Evolutionary conservation across 2,329 filamentous ascomycete species (phyloP).

Genomic region (Nemania diffusa): DNA sequence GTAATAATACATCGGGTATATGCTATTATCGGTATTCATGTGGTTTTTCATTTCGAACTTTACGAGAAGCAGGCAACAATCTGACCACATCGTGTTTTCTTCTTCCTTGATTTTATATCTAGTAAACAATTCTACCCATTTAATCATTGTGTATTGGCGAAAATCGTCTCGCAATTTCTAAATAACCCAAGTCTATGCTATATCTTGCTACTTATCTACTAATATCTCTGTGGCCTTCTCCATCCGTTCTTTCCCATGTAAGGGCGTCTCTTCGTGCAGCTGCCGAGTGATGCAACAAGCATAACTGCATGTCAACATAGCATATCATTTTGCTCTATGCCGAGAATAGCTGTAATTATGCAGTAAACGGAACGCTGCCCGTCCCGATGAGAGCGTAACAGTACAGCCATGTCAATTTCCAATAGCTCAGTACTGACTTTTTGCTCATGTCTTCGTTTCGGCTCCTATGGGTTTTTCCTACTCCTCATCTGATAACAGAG

Average conservation of each 20-base stretch:
- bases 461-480: background rate
- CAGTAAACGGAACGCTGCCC: background rate
- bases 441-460: background rate
- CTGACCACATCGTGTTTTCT: too few species aligned
- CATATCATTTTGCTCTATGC: background rate
- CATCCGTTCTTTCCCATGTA: background rate
- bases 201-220: background rate
- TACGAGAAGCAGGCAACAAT: background rate
- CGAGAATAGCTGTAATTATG: background rate
- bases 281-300: too few species aligned
- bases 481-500: conserved; percentile 9
- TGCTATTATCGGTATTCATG: background rate
- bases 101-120: too few species aligned
- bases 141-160: background rate
- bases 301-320: too few species aligned
- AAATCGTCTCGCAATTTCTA: background rate
- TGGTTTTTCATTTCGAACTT: background rate
- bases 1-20: background rate
- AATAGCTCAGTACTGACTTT: background rate
- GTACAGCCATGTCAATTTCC: background rate
- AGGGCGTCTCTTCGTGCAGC: background rate
- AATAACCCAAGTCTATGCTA: background rate
- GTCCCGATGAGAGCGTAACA: background rate
- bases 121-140: background rate
- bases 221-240: background rate